Base-by-base conservation (phyloP, 345 rosid genomes). In the Lumnitzera racemosa region DNA sequence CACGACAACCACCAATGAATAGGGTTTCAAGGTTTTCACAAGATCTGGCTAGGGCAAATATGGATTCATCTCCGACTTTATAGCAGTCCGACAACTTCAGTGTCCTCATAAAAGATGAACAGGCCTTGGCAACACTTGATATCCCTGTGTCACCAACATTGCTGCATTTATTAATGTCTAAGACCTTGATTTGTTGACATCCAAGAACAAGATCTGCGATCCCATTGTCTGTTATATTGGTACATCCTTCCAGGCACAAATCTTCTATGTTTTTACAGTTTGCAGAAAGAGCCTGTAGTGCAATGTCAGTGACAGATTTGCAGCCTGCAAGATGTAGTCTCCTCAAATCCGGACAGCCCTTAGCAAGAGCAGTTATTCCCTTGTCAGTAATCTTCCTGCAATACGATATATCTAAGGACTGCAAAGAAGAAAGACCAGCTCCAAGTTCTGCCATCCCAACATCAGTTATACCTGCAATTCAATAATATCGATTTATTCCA, bases 361-460 rank as follows among this genome's bases (percentile, higher is more conserved):
- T 59, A 46, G 97, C 90, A 71, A 90, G 87, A 46, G 84, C 79
- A 17, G 81, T 77, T 48, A 94, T 69, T 25, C 99, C 99, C 74
- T 78, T 83, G 61, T 94, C 97, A 0, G 90, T 82, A 51, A 94
- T 77, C 82, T 86, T 94, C 68, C 89, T 81, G 76, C 97, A 94
- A 62, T 76, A 75, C 5, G 97, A 87, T n/a, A 84, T 86, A 71
- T 94, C 91, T 71, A 94, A 81, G 61, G 76, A 85, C 74, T 84
- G 97, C 6, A 94, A 75, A 55, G 81, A 78, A 70, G 81, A 69
- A 57, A 94, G 87, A 71, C 85, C 77, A 29, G 61, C 11, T 58
- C 96, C 97, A 70, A 94, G 78, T 29, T 84, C 75, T 23, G 59
- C 72, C 85, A 89, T 67, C 27, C 97, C 97, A 36, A 57, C 66